Evolutionary conservation across 176 grass and related monocot species (phyloP), one percentile per base, ranked within the genome.

Genomic region (Panicum miliaceum): DNA sequence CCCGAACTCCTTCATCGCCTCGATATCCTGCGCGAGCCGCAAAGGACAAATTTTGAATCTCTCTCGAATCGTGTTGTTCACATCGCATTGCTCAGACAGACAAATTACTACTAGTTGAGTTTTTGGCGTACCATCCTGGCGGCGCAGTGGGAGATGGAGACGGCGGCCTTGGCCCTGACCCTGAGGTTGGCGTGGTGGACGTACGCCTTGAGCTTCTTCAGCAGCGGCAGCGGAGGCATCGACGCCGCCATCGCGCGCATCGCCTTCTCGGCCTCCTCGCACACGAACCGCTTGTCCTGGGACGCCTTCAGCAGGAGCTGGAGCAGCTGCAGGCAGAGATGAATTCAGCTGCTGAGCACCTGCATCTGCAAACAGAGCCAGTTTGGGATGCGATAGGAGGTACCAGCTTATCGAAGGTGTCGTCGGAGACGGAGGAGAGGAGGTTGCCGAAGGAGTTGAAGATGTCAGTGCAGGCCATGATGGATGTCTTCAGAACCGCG

Each of bases 261-360:
- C 71, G 93, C 84, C 84, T 92, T 99, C 81, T 99, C 93, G 13
- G 97, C 97, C 81, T 99, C 97, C 83, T 99, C 97, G 65, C 81
- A 88, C 50, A 99, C 93, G 86, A 99, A 99, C 73, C 88, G 83
- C 78, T 99, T 99, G 85, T 99, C 97, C 89, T 99, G 97, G 47
- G 93, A 99, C 78, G 93, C 93, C 82, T 99, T 99, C 67, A 99
- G 84, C 70, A 99, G 86, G 64, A 99, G 88, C 88, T 99, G 97
- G 15, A 99, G 81, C 37, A 99, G 77, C 94, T 97, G 86, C 51
- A 27, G 46, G 18, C n/a, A 43, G 43, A 78, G 18, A 5, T 35
- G 1, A 37, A 57, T 16, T 29, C 42, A 70, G 8, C 1, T 34
- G 1, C 1, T 34, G 1, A 63, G 78, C 16, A n/a, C 3, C 7